Percentiles rank a stretch among this genome's conserved stretches.
phyloP scores from a whole-genome alignment of 1,284 basidiomycete genomes.

The Ustilago lituana region DNA sequence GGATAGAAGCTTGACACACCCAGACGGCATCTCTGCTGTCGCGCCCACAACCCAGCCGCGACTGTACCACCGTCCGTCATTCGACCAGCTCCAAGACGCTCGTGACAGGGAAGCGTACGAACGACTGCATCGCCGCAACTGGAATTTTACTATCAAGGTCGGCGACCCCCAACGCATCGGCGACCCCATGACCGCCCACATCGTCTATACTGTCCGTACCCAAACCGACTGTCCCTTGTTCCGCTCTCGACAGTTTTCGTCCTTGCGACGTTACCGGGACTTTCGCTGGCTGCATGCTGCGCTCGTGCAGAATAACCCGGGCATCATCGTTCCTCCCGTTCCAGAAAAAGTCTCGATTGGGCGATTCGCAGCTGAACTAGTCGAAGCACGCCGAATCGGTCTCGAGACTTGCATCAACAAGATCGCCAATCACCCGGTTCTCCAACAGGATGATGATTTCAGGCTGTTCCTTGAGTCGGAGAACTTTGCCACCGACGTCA shows the following conservation, averaged over 20 bases:
- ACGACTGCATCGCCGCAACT: conserved; percentile 14
- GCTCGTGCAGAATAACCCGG: conserved; percentile 89
- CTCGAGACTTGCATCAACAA: conserved; percentile 68
- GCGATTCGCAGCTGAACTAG: conserved; percentile 68
- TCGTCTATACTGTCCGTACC: conserved; percentile 69
- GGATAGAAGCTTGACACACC: neutral
- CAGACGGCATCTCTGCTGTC: neutral
- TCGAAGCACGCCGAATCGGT: conserved; percentile 68
- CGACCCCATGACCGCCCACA: conserved; percentile 64
- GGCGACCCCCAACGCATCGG: conserved; percentile 65
- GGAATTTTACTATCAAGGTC: conserved; percentile 58
- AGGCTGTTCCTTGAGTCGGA: conserved; percentile 68
- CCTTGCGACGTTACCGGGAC: conserved; percentile 92
- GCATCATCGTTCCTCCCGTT: conserved; percentile 93
- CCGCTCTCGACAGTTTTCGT: conserved; percentile 69
- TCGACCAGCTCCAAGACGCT: conserved; percentile 33
- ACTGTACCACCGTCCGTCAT: conserved; percentile 46
- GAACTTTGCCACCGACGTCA: conserved; percentile 70
- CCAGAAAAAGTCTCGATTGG: conserved; percentile 91
- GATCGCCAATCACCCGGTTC: conserved; percentile 68
- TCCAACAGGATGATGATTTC: conserved; percentile 69
- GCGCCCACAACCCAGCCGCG: conserved; percentile 9
- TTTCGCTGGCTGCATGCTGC: conserved; percentile 97
- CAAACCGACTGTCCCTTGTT: conserved; percentile 54
- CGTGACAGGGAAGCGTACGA: conserved; percentile 26